Percentiles rank a stretch among this genome's conserved stretches.
Evolutionary conservation across 2,329 filamentous ascomycete species (phyloP).

Genomic region (Plenodomus lindquistii): DNA sequence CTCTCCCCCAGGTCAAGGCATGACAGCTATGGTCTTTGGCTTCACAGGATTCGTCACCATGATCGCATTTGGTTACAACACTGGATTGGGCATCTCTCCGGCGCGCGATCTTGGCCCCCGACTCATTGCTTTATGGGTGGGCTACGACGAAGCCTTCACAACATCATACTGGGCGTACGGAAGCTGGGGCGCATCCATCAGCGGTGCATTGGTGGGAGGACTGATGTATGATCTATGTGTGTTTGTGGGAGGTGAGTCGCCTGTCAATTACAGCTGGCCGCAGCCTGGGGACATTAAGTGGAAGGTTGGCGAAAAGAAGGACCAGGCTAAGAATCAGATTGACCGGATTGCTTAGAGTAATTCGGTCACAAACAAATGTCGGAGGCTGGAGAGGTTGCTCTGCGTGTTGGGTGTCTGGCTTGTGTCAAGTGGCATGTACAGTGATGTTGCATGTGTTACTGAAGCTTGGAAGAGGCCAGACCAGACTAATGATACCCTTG

Average conservation of each 20-base stretch:
- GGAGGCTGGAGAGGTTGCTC: too few relatives aligned
- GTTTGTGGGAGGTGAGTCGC: constrained; percentile 36
- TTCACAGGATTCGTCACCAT: constrained; percentile 30
- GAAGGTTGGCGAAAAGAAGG: constrained; percentile 16
- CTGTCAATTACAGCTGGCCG: constrained; percentile 38
- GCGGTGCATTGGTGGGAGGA: constrained; percentile 31
- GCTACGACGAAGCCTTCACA: constrained; percentile 59
- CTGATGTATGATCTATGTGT: constrained; percentile 38
- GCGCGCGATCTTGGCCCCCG: constrained; percentile 73
- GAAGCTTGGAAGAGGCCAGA: background rate
- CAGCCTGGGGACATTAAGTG: constrained; percentile 26
- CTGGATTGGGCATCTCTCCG: constrained; percentile 61
- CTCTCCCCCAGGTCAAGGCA: constrained; percentile 48
- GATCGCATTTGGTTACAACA: constrained; percentile 34
- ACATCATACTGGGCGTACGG: constrained; percentile 36
- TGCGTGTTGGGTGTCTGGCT: too few relatives aligned
- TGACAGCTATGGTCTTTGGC: constrained; percentile 54
- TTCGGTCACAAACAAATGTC: too few relatives aligned
- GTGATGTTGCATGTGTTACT: too few relatives aligned
- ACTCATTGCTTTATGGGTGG: constrained; percentile 68
- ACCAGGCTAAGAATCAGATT: constrained; percentile 20
- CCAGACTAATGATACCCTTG: too few relatives aligned
- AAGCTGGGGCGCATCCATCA: constrained; percentile 26
- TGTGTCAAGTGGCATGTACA: too few relatives aligned
- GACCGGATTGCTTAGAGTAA: constrained; percentile 12